These are phyloP conservation scores for Saitozyma podzolica DNA, from an alignment of 768 basidiomycete species.

Conservation along the genomic window DNA sequence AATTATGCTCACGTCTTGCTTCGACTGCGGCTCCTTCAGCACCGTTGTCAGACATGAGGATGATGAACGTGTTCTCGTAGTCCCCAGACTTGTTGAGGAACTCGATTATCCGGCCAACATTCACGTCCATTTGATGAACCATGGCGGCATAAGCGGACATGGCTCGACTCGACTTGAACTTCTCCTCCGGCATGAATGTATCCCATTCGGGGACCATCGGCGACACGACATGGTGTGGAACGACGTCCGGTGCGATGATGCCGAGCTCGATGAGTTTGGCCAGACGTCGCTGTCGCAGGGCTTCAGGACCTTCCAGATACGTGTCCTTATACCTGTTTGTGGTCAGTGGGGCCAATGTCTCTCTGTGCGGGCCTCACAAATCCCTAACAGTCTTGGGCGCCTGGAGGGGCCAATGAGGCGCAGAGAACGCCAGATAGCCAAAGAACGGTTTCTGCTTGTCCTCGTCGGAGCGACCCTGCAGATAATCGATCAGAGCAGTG, in stretches of 20 bases:
- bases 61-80: constrained; percentile 46
- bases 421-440: constrained; percentile 47
- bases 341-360: constrained; percentile 32
- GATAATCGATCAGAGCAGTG: constrained; percentile 21
- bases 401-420: constrained; percentile 33
- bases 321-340: constrained; percentile 38
- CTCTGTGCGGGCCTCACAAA: neutral
- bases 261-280: constrained; percentile 37
- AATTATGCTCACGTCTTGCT: constrained; percentile 2
- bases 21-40: constrained; percentile 31
- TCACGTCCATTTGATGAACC: constrained; percentile 44
- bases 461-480: constrained; percentile 18
- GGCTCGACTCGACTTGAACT: constrained; percentile 20
- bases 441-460: constrained; percentile 41
- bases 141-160: constrained; percentile 48
- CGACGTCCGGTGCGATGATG: constrained; percentile 28
- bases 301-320: constrained; percentile 47
- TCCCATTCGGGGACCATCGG: constrained; percentile 22
- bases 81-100: constrained; percentile 37
- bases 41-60: constrained; percentile 48
- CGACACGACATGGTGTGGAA: constrained; percentile 9
- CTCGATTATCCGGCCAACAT: constrained; percentile 41
- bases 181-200: constrained; percentile 30
- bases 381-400: neutral
- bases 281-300: constrained; percentile 31